Base-by-base conservation (phyloP, 2,329 filamentous ascomycete species). In the Colletotrichum aenigma region DNA sequence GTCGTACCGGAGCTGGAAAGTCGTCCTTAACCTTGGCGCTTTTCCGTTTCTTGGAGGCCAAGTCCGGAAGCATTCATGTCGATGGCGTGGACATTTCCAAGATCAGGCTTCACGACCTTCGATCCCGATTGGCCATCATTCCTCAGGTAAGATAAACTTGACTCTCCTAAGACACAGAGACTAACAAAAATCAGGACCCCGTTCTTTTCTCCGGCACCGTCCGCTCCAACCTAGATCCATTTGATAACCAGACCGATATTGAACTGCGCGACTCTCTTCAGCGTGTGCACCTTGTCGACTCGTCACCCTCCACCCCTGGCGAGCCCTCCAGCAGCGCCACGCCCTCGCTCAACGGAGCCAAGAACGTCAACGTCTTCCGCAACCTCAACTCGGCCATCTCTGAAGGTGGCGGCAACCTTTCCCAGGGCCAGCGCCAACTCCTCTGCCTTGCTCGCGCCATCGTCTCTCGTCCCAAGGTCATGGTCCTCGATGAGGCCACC, bases 161-260 rank as follows among this genome's bases (percentile, higher is more conserved):
- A 43, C 36, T 21, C 21, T 34, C 7, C 7, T 4, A 61, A 15
- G 10, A 61, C 15, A 12, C n/a, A 10, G 8, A 60, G 15, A 61
- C 78, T 80, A 67, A 80, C 68, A 55, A 6, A 15, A 66, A 3
- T 2, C 78, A 96, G 84, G 94, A 96, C 78, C 94, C 95, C 0
- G 94, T 96, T 2, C 88, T 97, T 8, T 96, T 97, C 85, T 94
- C 93, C 1, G 95, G 95, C 26, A 96, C 94, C 0, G 87, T 97
- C 24, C 89, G 94, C 56, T 92, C 89, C 58, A 96, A 96, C 80
- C 88, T 97, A 6, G 95, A 97, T 80, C 93, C 94, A 1, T 96
- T 96, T 79, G 88, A 93, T 70, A 88, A 94, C 75, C 91, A 95
- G 80, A 89, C 87, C 2, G 94, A 96, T 77, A 87, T 86, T 1